A percentile compares a stretch with the other conserved stretches of the same genome.
Conservation (phyloP, 163 green algal species). For the Coccomyxa subellipsoidea region DNA sequence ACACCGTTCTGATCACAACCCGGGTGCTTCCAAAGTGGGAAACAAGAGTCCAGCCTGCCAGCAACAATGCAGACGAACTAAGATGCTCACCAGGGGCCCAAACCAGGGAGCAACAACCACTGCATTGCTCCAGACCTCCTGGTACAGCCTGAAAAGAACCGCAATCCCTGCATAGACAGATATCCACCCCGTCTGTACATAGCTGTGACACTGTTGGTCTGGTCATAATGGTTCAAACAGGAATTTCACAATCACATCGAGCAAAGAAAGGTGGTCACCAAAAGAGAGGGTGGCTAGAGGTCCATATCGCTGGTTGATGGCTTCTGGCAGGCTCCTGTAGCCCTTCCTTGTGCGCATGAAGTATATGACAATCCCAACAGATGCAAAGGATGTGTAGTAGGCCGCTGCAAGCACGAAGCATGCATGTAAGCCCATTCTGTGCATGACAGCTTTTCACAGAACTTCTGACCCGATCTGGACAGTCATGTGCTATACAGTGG, state of each 20-base stretch:
- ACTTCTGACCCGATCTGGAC: too few species aligned
- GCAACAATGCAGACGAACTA: too few species aligned
- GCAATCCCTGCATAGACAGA: slow-evolving; percentile 7
- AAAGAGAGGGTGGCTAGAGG: slow-evolving; percentile 35
- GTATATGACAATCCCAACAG: slow-evolving; percentile 38
- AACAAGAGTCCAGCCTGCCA: too few species aligned
- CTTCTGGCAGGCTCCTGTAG: slow-evolving; percentile 39
- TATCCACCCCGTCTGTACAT: not conserved
- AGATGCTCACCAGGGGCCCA: not conserved
- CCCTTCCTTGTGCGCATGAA: slow-evolving; percentile 31
- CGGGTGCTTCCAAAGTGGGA: too few species aligned
- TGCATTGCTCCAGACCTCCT: slow-evolving; percentile 30
- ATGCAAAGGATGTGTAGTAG: slow-evolving; percentile 36
- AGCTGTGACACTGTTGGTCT: not conserved
- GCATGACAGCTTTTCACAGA: too few species aligned
- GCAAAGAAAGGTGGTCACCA: slow-evolving; percentile 18
- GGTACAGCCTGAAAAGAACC: slow-evolving; percentile 30
- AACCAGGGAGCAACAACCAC: not conserved
- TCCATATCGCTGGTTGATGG: slow-evolving; percentile 42
- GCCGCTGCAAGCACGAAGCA: not conserved
- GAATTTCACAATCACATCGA: not conserved
- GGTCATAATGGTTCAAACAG: not conserved
- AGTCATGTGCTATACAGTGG: too few species aligned
- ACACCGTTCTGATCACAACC: not conserved
- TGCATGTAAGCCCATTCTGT: too few species aligned